Conservation (phyloP, 1,284 basidiomycete genomes). For the Phellopilus nigrolimitatus region DNA sequence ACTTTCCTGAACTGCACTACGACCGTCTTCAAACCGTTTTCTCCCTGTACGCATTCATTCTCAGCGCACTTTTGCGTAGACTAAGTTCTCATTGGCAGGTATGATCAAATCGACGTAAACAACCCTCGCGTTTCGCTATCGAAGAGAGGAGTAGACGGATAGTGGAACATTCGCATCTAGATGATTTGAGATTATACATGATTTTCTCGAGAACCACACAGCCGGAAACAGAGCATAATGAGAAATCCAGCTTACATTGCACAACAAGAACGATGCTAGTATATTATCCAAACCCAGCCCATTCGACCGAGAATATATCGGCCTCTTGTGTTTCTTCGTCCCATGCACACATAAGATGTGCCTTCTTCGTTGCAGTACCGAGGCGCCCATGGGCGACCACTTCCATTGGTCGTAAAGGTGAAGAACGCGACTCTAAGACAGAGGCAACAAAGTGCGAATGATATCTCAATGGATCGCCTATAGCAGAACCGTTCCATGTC, state of each 20-base stretch:
- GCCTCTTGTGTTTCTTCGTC: constrained; percentile 65
- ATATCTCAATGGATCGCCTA: constrained; percentile 93
- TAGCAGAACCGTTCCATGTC: neutral
- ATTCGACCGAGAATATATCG: constrained; percentile 82
- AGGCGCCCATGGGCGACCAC: constrained; percentile 93
- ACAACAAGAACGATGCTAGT: too few relatives aligned
- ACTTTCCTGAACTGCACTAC: constrained; percentile 67
- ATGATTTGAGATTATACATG: too few relatives aligned
- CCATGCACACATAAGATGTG: constrained; percentile 88
- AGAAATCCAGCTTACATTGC: neutral
- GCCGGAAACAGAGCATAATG: neutral
- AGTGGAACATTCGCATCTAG: too few relatives aligned
- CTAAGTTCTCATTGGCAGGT: too few relatives aligned
- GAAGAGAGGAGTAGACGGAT: constrained; percentile 23
- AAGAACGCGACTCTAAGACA: constrained; percentile 61
- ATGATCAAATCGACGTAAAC: constrained; percentile 36
- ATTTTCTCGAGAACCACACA: too few relatives aligned
- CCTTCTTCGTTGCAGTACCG: constrained; percentile 97
- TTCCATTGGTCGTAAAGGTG: constrained; percentile 77
- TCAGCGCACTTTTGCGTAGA: neutral
- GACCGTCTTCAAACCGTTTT: constrained; percentile 54
- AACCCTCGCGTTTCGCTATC: constrained; percentile 32
- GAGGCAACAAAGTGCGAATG: constrained; percentile 95
- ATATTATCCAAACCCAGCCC: constrained; percentile 89
- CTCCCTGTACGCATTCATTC: constrained; percentile 37